Evolutionary conservation across 2,329 filamentous ascomycete genomes (phyloP).

Genomic region (Thielaviopsis ethacetica): DNA sequence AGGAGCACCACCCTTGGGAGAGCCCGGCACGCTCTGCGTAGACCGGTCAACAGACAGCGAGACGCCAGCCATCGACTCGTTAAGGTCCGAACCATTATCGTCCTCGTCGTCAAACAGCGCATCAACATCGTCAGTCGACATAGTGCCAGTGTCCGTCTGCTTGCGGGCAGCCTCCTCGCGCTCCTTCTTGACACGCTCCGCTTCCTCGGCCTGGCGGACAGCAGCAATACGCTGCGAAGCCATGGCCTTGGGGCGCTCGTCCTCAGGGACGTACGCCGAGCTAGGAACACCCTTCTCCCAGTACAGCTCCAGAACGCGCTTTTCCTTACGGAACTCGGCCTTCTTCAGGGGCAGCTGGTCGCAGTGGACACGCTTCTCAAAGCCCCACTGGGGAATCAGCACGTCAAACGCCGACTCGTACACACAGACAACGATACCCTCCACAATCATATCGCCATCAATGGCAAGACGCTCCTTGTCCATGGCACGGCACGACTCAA

Average conservation of each 20-base stretch:
- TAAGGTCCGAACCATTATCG: conserved; percentile 61
- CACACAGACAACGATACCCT: conserved; percentile 90
- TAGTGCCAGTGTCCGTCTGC: conserved; percentile 87
- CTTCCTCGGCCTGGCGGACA: conserved; percentile 65
- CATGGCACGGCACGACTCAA: conserved; percentile 92
- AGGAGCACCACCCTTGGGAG: conserved; percentile 50
- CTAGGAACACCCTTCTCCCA: conserved; percentile 99
- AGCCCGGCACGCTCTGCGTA: conserved; percentile 89
- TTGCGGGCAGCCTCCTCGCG: conserved; percentile 81
- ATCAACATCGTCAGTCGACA: conserved; percentile 82
- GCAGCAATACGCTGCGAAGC: conserved; percentile 58
- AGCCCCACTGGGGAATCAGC: conserved; percentile 92
- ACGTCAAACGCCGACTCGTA: conserved; percentile 99
- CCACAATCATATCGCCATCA: conserved; percentile 82
- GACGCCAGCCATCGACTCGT: conserved; percentile 82
- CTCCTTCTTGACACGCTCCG: conserved; percentile 66
- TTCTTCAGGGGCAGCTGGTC: conserved; percentile 96
- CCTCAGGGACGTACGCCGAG: conserved; percentile 88
- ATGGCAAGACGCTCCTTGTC: conserved; percentile 76
- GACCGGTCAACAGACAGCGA: conserved; percentile 67
- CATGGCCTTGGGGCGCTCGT: conserved; percentile 79
- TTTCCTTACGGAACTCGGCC: conserved; percentile 96
- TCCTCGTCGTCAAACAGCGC: conserved; percentile 93
- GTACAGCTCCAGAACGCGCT: conserved; percentile 86
- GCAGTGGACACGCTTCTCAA: conserved; percentile 98